These are phyloP conservation scores for Phyllosticta citriasiana DNA, from an alignment of 2,329 filamentous ascomycete species.

Conservation along the genomic window DNA sequence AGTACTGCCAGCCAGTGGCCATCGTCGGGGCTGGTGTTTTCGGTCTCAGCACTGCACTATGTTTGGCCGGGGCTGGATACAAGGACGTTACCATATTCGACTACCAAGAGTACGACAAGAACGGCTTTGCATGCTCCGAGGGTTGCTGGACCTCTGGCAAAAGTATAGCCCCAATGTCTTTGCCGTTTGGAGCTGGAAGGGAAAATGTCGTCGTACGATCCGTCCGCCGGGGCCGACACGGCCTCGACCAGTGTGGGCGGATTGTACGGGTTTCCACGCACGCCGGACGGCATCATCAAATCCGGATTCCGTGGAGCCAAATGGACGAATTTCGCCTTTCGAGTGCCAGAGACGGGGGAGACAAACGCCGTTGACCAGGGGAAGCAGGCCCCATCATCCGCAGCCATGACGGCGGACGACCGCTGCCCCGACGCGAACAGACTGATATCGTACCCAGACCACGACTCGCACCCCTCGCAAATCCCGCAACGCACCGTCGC, in stretches of 20 bases:
- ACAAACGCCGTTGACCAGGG: background rate
- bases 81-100: constrained; percentile 10
- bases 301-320: constrained; percentile 44
- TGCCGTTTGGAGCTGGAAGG: constrained; percentile 31
- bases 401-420: too few relatives aligned
- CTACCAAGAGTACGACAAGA: constrained; percentile 8
- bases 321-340: constrained; percentile 29
- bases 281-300: constrained; percentile 37
- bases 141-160: constrained; percentile 26
- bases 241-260: constrained; percentile 27
- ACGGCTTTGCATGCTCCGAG: background rate
- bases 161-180: constrained; percentile 36
- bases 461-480: background rate
- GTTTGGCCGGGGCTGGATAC: constrained; percentile 26
- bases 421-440: background rate
- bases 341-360: constrained; percentile 24
- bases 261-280: constrained; percentile 38
- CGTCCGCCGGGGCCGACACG: constrained; percentile 23
- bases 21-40: constrained; percentile 29
- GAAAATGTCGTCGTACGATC: constrained; percentile 14
- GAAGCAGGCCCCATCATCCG: background rate
- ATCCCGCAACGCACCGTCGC: constrained; percentile 18
- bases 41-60: constrained; percentile 29
- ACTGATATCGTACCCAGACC: background rate
- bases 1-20: constrained; percentile 6